phyloP scores from a whole-genome alignment of 2,329 filamentous ascomycete genomes.

The Claviceps fusiformis region DNA sequence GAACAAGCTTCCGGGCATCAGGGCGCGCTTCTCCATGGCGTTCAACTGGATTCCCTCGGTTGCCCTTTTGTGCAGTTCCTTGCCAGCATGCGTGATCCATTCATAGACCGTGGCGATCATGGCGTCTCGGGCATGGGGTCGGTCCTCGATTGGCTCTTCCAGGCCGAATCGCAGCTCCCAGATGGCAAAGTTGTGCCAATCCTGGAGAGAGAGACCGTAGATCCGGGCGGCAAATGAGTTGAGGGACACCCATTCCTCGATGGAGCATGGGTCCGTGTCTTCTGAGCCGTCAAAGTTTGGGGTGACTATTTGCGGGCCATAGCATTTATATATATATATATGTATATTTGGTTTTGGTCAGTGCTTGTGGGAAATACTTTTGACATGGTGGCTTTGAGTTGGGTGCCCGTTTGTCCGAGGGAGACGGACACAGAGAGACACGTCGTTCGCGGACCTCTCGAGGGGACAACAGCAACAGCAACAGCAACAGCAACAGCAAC shows the following conservation, averaged over 20 bases:
- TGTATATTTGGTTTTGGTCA: neutral
- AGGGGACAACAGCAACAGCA: too few relatives aligned
- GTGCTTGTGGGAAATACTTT: neutral
- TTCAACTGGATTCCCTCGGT: conserved; percentile 8
- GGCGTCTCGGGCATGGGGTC: conserved; percentile 9
- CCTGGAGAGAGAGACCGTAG: conserved; percentile 10
- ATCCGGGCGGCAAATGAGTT: conserved; percentile 21
- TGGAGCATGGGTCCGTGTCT: conserved; percentile 7
- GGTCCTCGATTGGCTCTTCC: conserved; percentile 12
- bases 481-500: too few relatives aligned
- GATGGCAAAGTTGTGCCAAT: conserved; percentile 16
- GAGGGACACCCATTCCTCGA: conserved; percentile 17
- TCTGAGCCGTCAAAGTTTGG: conserved; percentile 14
- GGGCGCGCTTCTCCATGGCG: conserved; percentile 9
- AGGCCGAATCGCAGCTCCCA: conserved; percentile 18
- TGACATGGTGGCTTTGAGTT: too few relatives aligned
- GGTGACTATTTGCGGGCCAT: conserved; percentile 7
- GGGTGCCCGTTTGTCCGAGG: neutral
- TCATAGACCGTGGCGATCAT: conserved; percentile 13
- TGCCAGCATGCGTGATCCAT: conserved; percentile 19
- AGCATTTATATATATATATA: too few relatives aligned
- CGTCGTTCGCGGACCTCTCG: too few relatives aligned
- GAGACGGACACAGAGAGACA: neutral
- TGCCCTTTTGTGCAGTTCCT: conserved; percentile 11
- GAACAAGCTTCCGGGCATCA: conserved; percentile 12